Evolutionary conservation across 169 alveolate species (phyloP), one percentile per base, ranked within the genome.

Genomic region (Plasmodium berghei): DNA sequence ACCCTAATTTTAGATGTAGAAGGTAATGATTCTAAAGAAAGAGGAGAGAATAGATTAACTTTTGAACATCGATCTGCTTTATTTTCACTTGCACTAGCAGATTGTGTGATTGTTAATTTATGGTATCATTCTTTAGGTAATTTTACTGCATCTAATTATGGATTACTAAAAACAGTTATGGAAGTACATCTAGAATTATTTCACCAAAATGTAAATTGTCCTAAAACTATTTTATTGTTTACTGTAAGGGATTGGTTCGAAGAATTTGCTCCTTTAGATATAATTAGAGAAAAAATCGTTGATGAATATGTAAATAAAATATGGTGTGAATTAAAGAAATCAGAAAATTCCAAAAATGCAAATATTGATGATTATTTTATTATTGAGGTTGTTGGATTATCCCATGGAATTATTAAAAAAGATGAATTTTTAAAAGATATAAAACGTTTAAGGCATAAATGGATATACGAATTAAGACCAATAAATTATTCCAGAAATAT

Each of bases 11-110:
- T 96, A 85, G 98, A 96, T 91, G 98, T 96, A 6, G 98, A 96
- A 87, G 98, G 98, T 20, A 95, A 96, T 45, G 98, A 96, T 72
- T 94, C 97, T 22, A 75, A 95, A 26, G 98, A 96, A 83, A 83
- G 98, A 24, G 98, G 98, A 56, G 97, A 96, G 18, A 92, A 97
- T 20, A 86, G 95, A 22, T 88, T 95, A 24, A 96, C 98, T n/a
- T 96, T 96, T 87, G 98, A 96, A 85, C 96, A 96, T 67, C 90
- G 97, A 10, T 93, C 97, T 9, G 94, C 98, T 3, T 94, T 96
- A 46, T 95, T 96, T 72, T 95, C 97, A 14, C 77, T 96, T 2
- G 98, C 98, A 20, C 72, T 96, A 22, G 96, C 98, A 14, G 98
- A 96, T 90, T 95, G 97, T 63, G 94, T 96, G 59, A 71, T 95